Evolutionary conservation across 352 stramenopile genomes (phyloP), one percentile per base, ranked within the genome.

Genomic region (Pythium rishiriense): DNA sequence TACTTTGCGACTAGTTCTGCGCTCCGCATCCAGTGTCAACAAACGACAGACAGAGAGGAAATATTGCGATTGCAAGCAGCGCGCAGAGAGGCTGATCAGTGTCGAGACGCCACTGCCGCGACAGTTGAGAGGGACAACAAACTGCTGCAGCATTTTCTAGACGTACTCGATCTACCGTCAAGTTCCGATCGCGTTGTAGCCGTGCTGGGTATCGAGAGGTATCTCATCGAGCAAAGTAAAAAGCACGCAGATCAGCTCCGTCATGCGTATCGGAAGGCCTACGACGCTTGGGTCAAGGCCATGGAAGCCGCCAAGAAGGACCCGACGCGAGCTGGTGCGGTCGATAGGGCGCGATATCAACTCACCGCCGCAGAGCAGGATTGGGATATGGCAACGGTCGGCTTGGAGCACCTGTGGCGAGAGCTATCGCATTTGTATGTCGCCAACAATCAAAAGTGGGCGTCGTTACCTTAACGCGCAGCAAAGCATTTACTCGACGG

Each of bases 341-440:
- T 39, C 10, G 33, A 39, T 17, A 46, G 15, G 41, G 41, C 41
- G 17, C 33, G 33, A 12, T 39, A 9, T 39, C 10, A 9, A 17
- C 17, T 39, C 10, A 14, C 17, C 33, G 22, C 41, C 41, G 15
- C 41, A 19, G 41, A 24, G n/a, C n/a, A 1, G 41, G 41, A 46
- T 6, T 46, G 41, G 41, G 41, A 46, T 22, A 46, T 46, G 41
- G n/a, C 15, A 24, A 46, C 41, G 15, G n/a, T 24, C n/a, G 22
- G 15, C 15, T 8, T 46, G 41, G 41, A 46, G 41, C 41, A 46
- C 41, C 41, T 46, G 41, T 46, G 41, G 41, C 41, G 41, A 24
- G 41, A 46, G 41, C 41, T 46, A 17, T 46, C 41, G 41, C 41
- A 46, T 17, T 24, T 46, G 41, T 46, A 46, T 17, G 41, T 46